phyloP scores from a whole-genome alignment of 495 filamentous ascomycete genomes.

The Hypoxylon rickii region DNA sequence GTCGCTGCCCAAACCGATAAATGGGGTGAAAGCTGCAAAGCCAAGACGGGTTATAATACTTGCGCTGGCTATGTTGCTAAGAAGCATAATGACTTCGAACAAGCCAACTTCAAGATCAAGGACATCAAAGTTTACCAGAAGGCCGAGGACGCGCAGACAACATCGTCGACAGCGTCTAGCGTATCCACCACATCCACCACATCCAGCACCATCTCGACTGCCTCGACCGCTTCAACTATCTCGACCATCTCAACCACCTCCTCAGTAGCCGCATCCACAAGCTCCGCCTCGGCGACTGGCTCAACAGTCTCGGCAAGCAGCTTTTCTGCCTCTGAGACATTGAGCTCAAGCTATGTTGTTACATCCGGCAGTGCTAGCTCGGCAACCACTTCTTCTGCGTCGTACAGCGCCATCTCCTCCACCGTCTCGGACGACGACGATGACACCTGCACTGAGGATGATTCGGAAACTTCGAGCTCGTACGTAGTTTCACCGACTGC shows the following conservation, averaged over 20 bases:
- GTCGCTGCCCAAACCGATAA: conserved; percentile 44
- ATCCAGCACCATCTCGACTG: conserved; percentile 34
- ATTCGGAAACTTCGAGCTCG: conserved; percentile 7
- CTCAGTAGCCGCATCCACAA: too few species aligned
- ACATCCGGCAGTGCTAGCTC: background rate
- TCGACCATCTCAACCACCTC: conserved; percentile 8
- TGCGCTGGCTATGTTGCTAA: conserved; percentile 64
- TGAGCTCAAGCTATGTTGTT: background rate
- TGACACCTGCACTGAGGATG: too few species aligned
- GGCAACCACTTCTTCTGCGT: conserved; percentile 13
- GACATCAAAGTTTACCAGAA: conserved; percentile 58
- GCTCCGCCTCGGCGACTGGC: too few species aligned
- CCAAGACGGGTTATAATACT: conserved; percentile 25
- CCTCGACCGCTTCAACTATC: conserved; percentile 4
- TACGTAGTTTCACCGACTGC: conserved; percentile 7
- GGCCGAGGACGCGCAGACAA: conserved; percentile 40
- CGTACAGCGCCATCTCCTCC: conserved; percentile 2
- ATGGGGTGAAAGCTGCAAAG: conserved; percentile 29
- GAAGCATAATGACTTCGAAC: conserved; percentile 58
- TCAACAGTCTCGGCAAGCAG: background rate
- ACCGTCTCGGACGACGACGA: conserved; percentile 15
- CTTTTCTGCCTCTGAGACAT: background rate
- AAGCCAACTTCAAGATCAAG: conserved; percentile 60
- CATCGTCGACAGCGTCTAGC: conserved; percentile 29
- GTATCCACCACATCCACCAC: conserved; percentile 31